Conservation (phyloP, 2,329 filamentous ascomycete species). For the Chalaropsis thielavioides region DNA sequence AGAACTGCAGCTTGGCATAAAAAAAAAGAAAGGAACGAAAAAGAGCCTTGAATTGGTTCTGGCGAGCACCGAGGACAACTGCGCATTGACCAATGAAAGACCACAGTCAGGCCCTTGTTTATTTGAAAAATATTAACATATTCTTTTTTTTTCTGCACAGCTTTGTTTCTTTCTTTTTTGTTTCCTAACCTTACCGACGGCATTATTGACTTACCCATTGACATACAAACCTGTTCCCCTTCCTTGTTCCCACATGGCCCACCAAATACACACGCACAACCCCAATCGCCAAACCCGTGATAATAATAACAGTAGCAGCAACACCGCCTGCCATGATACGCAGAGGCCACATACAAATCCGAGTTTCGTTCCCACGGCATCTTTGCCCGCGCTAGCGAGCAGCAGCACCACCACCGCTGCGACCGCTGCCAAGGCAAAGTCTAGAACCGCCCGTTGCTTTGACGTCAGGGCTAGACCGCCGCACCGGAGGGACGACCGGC, state of each 20-base stretch:
- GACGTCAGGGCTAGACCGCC: neutral
- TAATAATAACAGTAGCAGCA: neutral
- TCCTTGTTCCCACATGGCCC: neutral
- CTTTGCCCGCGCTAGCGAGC: neutral
- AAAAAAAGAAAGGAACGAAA: neutral
- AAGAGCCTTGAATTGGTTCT: neutral
- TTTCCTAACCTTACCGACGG: neutral
- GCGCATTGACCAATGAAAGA: neutral
- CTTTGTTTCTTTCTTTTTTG: slow-evolving; percentile 1
- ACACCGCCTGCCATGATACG: neutral
- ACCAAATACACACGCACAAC: neutral
- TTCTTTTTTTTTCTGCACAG: neutral
- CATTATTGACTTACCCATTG: too few relatives aligned
- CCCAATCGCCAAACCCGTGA: neutral
- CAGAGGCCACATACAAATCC: neutral
- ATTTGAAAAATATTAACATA: too few relatives aligned
- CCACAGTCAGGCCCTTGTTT: neutral
- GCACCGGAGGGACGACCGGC: slow-evolving; percentile 8
- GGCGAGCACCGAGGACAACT: neutral
- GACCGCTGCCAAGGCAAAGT: neutral
- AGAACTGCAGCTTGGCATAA: neutral
- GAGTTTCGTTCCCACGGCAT: neutral
- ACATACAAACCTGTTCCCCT: neutral
- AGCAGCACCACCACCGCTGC: neutral
- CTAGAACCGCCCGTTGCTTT: neutral